Evolutionary conservation across 495 filamentous ascomycete species (phyloP).

Genomic region (Aspergillus incahuasiensis): DNA sequence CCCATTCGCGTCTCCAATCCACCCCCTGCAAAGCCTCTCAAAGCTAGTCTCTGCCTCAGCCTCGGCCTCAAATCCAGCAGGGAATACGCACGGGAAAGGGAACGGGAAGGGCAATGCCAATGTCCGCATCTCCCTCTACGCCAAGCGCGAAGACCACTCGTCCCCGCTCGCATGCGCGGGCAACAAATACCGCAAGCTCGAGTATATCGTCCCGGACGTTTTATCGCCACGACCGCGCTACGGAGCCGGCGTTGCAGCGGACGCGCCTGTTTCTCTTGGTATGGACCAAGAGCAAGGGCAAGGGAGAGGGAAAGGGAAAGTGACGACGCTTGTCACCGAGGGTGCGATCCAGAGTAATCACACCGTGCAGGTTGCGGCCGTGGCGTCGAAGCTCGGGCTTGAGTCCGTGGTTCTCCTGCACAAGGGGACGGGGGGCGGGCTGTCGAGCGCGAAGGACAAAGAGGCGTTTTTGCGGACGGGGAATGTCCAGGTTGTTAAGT

Average conservation of each 20-base stretch:
- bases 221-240: slow-evolving; percentile 13
- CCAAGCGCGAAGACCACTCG: slow-evolving; percentile 39
- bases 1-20: slow-evolving; percentile 30
- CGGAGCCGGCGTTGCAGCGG: not conserved
- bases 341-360: slow-evolving; percentile 42
- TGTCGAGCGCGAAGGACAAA: slow-evolving; percentile 14
- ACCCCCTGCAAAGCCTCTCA: slow-evolving; percentile 18
- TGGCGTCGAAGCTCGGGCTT: slow-evolving; percentile 27
- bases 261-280: not conserved
- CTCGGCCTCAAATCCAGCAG: slow-evolving; percentile 7
- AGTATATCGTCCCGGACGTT: slow-evolving; percentile 40
- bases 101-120: not conserved
- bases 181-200: slow-evolving; percentile 44
- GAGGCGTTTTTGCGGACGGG: slow-evolving; percentile 21
- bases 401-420: slow-evolving; percentile 27
- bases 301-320: not conserved
- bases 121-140: slow-evolving; percentile 24
- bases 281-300: too few species aligned
- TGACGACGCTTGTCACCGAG: slow-evolving; percentile 37
- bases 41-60: slow-evolving; percentile 6
- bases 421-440: slow-evolving; percentile 27
- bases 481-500: slow-evolving; percentile 28
- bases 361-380: slow-evolving; percentile 35
- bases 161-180: slow-evolving; percentile 35
- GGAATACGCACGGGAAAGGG: too few species aligned